Evolutionary conservation across 2,329 filamentous ascomycete species (phyloP).

Genomic region (Trichoderma aggressivum): DNA sequence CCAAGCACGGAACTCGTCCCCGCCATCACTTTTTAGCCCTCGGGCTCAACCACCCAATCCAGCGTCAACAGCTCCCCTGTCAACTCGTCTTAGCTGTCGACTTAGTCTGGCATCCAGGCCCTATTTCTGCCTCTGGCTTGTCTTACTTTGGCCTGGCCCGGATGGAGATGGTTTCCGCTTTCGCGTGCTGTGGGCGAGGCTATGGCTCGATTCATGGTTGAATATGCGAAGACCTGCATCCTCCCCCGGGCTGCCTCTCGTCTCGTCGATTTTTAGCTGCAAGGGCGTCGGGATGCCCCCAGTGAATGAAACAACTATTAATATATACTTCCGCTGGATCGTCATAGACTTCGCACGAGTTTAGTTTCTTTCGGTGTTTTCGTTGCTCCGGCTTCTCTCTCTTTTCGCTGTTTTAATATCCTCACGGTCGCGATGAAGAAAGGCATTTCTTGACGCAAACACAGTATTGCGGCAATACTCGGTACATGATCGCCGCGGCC

Average conservation of each 20-base stretch:
- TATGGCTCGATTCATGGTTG: background rate
- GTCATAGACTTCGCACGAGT: background rate
- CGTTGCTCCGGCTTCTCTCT: background rate
- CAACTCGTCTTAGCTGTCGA: background rate
- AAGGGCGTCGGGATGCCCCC: background rate
- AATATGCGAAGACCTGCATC: background rate
- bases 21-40: background rate
- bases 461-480: background rate
- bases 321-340: background rate
- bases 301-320: background rate
- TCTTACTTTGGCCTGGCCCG: background rate
- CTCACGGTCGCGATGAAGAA: background rate
- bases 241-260: background rate
- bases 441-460: background rate
- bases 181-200: background rate
- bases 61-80: background rate
- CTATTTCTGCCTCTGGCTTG: background rate
- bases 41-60: background rate
- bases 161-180: background rate
- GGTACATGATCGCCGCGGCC: background rate
- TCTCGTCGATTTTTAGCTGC: background rate
- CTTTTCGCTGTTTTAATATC: background rate
- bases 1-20: background rate
- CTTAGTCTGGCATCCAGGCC: background rate
- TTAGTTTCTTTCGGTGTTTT: background rate